A percentile compares a stretch with the other conserved stretches of the same genome.
Evolutionary conservation across 371 early-diverging fungal species (phyloP).

Genomic region (Haplosporangium sp.): DNA sequence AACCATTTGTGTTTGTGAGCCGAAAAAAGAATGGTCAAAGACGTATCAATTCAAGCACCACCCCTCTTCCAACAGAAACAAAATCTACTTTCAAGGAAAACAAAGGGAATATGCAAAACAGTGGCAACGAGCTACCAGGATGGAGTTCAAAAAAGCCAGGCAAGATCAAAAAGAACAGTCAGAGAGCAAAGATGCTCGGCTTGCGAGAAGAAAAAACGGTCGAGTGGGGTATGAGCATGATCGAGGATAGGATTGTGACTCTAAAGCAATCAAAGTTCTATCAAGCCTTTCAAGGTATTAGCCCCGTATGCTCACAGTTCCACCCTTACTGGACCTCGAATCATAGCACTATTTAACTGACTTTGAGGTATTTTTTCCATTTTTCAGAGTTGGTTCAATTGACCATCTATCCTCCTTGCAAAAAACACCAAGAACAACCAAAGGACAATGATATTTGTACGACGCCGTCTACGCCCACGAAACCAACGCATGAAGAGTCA

Average conservation of each 20-base stretch:
- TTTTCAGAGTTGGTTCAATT: conserved; percentile 27
- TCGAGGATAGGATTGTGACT: conserved; percentile 25
- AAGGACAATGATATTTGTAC: neutral
- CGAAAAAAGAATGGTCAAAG: conserved; percentile 27
- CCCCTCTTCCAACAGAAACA: neutral
- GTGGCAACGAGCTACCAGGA: conserved; percentile 26
- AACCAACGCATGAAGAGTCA: neutral
- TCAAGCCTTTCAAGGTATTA: conserved; percentile 39
- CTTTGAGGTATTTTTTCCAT: neutral
- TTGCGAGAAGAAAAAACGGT: conserved; percentile 16
- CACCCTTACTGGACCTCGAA: neutral
- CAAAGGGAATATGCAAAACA: neutral
- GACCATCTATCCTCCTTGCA: conserved; percentile 30
- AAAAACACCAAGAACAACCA: neutral
- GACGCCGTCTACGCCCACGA: neutral
- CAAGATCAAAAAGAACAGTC: conserved; percentile 47
- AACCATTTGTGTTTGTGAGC: conserved; percentile 39
- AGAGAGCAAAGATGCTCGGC: conserved; percentile 40
- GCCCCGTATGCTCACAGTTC: neutral
- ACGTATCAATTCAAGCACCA: neutral
- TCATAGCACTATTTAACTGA: neutral
- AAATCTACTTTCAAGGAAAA: neutral
- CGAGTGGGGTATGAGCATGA: conserved; percentile 34
- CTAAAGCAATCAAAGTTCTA: conserved; percentile 46
- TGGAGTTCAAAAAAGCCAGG: conserved; percentile 26